These are phyloP conservation scores for Mycena galopus DNA, from an alignment of 768 basidiomycete species.

Conservation along the genomic window DNA sequence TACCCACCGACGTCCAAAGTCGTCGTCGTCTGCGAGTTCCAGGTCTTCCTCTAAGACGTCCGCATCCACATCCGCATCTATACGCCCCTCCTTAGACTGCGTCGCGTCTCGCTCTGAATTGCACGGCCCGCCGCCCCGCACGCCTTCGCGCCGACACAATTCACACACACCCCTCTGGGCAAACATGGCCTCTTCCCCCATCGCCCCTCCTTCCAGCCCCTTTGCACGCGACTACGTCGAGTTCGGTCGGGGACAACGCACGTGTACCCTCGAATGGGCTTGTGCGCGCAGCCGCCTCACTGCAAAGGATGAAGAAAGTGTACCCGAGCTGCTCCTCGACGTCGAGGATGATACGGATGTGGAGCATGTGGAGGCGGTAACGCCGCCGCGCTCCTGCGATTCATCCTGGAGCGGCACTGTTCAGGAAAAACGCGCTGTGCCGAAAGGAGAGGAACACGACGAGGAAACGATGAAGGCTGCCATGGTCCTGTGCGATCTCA, in stretches of 20 bases:
- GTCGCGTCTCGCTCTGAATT: slow-evolving; percentile 70
- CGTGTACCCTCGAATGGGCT: slow-evolving; percentile 79
- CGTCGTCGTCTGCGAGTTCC: slow-evolving; percentile 36
- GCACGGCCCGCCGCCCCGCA: slow-evolving; percentile 52
- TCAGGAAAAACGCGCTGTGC: not conserved
- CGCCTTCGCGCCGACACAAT: slow-evolving; percentile 54
- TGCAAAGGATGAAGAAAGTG: slow-evolving; percentile 52
- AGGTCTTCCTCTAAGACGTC: slow-evolving; percentile 42
- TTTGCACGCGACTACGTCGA: slow-evolving; percentile 60
- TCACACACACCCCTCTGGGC: slow-evolving; percentile 60
- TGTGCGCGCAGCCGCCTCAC: slow-evolving; percentile 71
- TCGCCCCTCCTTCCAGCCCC: slow-evolving; percentile 66
- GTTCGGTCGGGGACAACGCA: slow-evolving; percentile 59
- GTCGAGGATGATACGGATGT: slow-evolving; percentile 69
- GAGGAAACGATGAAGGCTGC: slow-evolving; percentile 81
- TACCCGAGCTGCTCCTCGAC: slow-evolving; percentile 37
- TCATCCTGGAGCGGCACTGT: slow-evolving; percentile 47
- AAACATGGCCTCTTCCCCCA: slow-evolving; percentile 75
- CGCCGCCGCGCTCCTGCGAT: slow-evolving; percentile 68
- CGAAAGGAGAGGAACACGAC: slow-evolving; percentile 52
- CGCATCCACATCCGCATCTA: slow-evolving; percentile 42
- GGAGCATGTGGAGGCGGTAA: slow-evolving; percentile 72
- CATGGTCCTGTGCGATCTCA: slow-evolving; percentile 71
- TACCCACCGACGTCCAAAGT: slow-evolving; percentile 43
- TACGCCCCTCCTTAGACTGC: slow-evolving; percentile 66